Percentiles rank a stretch among this genome's conserved stretches.
phyloP scores from a whole-genome alignment of 2,329 filamentous ascomycete genomes.

The Phyllosticta capitalensis region DNA sequence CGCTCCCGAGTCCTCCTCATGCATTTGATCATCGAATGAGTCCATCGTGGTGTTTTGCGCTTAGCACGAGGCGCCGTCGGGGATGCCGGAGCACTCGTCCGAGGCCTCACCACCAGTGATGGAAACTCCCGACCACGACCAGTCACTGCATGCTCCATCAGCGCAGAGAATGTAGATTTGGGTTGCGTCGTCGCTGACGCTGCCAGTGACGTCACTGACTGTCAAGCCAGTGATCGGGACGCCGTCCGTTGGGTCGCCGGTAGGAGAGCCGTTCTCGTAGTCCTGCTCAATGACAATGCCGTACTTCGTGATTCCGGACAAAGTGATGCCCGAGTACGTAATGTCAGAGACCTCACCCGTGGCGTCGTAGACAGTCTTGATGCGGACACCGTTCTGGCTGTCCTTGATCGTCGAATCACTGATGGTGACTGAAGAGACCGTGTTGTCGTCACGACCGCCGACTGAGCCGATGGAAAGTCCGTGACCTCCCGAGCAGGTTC shows the following conservation, averaged over 20 bases:
- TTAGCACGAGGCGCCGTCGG: constrained; percentile 27
- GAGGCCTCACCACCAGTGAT: constrained; percentile 30
- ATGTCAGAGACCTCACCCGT: constrained; percentile 43
- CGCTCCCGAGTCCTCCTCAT: not conserved
- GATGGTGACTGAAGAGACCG: constrained; percentile 41
- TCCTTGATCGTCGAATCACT: constrained; percentile 36
- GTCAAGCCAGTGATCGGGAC: constrained; percentile 39
- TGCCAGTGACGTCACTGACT: constrained; percentile 34
- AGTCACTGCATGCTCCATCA: constrained; percentile 42
- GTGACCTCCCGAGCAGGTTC: constrained; percentile 38
- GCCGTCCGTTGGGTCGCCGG: constrained; percentile 36
- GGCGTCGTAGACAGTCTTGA: constrained; percentile 44
- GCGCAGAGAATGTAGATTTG: constrained; percentile 48
- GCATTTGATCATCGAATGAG: not conserved
- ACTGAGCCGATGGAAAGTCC: constrained; percentile 48
- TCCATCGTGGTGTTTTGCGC: not conserved
- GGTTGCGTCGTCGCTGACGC: constrained; percentile 22
- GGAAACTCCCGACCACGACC: constrained; percentile 43
- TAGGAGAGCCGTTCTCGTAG: constrained; percentile 39
- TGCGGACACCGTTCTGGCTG: constrained; percentile 43
- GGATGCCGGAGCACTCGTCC: constrained; percentile 25
- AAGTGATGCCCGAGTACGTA: constrained; percentile 38
- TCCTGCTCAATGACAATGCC: constrained; percentile 46
- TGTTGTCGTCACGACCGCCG: constrained; percentile 42
- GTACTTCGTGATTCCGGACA: constrained; percentile 37